These are phyloP conservation scores for Penicillium palitans DNA, from an alignment of 2,329 filamentous ascomycete species.

Conservation along the genomic window DNA sequence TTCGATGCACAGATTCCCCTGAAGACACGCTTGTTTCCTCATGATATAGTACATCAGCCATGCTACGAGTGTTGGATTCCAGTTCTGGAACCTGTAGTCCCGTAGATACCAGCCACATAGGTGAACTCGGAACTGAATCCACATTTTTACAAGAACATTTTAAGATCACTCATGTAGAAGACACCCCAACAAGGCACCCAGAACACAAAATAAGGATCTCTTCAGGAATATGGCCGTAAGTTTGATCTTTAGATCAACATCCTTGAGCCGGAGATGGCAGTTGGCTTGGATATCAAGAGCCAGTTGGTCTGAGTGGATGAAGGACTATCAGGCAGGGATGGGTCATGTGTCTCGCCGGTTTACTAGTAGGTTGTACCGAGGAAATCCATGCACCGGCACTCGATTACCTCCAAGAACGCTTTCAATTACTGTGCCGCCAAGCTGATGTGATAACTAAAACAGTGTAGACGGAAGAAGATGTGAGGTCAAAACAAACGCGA, in stretches of 20 bases:
- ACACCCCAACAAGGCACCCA: not conserved
- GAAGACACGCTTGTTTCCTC: slow-evolving; percentile 18
- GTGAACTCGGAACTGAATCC: not conserved
- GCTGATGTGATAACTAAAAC: too few relatives aligned
- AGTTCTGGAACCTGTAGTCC: not conserved
- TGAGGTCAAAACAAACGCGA: slow-evolving; percentile 1
- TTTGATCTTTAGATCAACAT: not conserved
- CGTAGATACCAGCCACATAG: slow-evolving; percentile 3
- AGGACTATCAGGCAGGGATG: not conserved
- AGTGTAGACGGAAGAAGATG: not conserved
- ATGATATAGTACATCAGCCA: slow-evolving; percentile 29
- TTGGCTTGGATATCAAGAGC: too few relatives aligned
- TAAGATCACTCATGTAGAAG: not conserved
- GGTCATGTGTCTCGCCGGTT: not conserved
- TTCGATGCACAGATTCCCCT: slow-evolving; percentile 34
- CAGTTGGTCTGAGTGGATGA: too few relatives aligned
- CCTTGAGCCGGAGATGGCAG: not conserved
- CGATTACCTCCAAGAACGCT: not conserved
- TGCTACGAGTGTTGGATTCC: slow-evolving; percentile 19
- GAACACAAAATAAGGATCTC: not conserved
- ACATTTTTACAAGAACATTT: not conserved
- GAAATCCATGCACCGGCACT: not conserved
- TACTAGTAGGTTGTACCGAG: too few relatives aligned
- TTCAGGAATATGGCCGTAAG: too few relatives aligned
- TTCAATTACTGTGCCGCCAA: too few relatives aligned